Conservation (phyloP, 441 rosid genomes). For the Macaranga tanarius region DNA sequence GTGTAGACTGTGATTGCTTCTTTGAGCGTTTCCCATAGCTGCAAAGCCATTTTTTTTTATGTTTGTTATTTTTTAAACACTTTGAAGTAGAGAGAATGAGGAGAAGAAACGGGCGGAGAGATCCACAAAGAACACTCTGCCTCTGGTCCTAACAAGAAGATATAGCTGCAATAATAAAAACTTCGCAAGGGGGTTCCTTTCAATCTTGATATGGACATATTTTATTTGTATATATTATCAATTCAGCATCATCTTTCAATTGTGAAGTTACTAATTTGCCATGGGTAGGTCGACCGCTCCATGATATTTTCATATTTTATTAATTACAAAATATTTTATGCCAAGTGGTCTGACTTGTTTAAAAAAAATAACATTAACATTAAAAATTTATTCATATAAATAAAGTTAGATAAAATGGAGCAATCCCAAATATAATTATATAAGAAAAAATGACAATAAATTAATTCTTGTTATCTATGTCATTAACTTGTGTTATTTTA, state of each 20-base stretch:
- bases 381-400: too few species aligned
- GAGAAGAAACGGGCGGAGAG: neutral
- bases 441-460: too few species aligned
- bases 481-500: neutral
- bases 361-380: too few species aligned
- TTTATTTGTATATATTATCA: neutral
- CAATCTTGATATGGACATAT: neutral
- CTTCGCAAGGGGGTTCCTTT: neutral
- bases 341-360: too few species aligned
- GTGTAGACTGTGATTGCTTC: conserved; percentile 83
- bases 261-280: neutral
- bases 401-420: too few species aligned
- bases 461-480: too few species aligned
- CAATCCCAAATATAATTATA: too few species aligned
- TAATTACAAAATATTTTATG: too few species aligned
- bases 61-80: too few species aligned
- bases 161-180: too few species aligned
- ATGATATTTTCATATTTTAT: too few species aligned
- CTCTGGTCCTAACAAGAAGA: too few species aligned
- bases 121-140: neutral
- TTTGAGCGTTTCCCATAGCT: conserved; percentile 82
- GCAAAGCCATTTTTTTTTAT: conserved; percentile 53
- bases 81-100: neutral
- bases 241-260: neutral
- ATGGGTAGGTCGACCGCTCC: neutral